These are phyloP conservation scores for Emericellopsis cladophorae DNA, from an alignment of 2,329 filamentous ascomycete species.

Conservation along the genomic window DNA sequence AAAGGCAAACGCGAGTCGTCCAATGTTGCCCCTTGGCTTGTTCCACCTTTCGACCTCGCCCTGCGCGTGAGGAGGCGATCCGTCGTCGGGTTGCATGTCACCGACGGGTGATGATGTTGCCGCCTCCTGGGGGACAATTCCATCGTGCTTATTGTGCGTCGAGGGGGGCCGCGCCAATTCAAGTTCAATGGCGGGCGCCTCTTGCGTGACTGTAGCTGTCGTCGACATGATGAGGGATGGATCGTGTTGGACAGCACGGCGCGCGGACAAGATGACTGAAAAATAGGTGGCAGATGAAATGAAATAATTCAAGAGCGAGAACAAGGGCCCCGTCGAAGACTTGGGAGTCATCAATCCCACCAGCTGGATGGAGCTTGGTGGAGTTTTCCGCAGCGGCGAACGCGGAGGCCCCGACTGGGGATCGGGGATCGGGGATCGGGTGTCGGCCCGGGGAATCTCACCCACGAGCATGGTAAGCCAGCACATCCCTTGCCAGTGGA, in stretches of 20 bases:
- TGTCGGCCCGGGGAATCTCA: no score
- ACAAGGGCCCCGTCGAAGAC: no score
- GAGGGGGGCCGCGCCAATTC: background rate
- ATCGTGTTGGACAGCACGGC: background rate
- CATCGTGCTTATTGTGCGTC: background rate
- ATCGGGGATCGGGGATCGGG: no score
- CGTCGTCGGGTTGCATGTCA: slow-evolving; percentile 1
- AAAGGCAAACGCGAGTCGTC: slow-evolving; percentile 29
- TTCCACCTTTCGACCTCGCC: slow-evolving; percentile 20
- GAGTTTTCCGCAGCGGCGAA: no score
- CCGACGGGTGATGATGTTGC: background rate
- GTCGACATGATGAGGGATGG: background rate
- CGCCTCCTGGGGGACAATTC: background rate
- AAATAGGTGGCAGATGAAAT: background rate
- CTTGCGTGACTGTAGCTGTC: background rate
- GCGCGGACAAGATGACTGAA: background rate
- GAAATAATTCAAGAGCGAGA: no score
- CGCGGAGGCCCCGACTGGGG: no score
- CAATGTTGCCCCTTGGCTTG: slow-evolving; percentile 17
- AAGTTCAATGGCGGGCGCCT: background rate
- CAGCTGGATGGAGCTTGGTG: no score
- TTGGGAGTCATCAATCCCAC: no score
- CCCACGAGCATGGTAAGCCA: no score
- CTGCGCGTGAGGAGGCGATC: slow-evolving; percentile 13
- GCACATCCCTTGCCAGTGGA: no score